Conservation (phyloP, 768 basidiomycete genomes). For the Rhizopogon vinicolor region DNA sequence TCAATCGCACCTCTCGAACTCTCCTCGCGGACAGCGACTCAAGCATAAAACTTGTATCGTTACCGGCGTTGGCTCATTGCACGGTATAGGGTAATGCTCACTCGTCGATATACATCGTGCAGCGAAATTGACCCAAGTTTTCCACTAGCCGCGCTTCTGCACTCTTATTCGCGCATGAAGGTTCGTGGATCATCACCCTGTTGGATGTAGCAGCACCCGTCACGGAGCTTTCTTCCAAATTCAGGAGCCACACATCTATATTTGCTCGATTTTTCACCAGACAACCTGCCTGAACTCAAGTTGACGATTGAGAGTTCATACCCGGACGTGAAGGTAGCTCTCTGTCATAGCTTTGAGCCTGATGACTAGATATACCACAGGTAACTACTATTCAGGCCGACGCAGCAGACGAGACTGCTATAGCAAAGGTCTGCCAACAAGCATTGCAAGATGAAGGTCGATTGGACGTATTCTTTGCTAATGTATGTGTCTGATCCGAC, state of each 20-base stretch:
- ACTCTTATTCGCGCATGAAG: constrained; percentile 76
- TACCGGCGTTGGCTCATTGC: constrained; percentile 82
- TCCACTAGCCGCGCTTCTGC: constrained; percentile 61
- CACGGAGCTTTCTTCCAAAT: background rate
- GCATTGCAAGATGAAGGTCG: constrained; percentile 79
- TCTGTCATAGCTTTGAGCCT: background rate
- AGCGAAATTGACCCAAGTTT: constrained; percentile 1
- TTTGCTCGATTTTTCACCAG: constrained; percentile 64
- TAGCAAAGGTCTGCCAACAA: constrained; percentile 63
- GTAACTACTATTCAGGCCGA: constrained; percentile 77
- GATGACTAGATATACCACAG: constrained; percentile 34
- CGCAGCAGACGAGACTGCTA: constrained; percentile 72
- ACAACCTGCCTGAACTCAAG: constrained; percentile 68
- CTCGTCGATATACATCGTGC: constrained; percentile 6
- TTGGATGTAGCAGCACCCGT: background rate
- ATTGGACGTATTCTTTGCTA: constrained; percentile 93
- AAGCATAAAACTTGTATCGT: constrained; percentile 80
- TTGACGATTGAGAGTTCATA: constrained; percentile 61
- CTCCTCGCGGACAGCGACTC: constrained; percentile 53
- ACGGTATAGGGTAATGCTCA: constrained; percentile 75
- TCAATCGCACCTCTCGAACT: constrained; percentile 56
- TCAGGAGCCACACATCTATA: constrained; percentile 76
- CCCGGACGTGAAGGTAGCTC: constrained; percentile 69
- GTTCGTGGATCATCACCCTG: constrained; percentile 28
- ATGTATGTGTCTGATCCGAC: constrained; percentile 44